These are phyloP conservation scores for Aegilops tauschii DNA, from an alignment of 176 grass and related monocot genomes.

Conservation along the genomic window DNA sequence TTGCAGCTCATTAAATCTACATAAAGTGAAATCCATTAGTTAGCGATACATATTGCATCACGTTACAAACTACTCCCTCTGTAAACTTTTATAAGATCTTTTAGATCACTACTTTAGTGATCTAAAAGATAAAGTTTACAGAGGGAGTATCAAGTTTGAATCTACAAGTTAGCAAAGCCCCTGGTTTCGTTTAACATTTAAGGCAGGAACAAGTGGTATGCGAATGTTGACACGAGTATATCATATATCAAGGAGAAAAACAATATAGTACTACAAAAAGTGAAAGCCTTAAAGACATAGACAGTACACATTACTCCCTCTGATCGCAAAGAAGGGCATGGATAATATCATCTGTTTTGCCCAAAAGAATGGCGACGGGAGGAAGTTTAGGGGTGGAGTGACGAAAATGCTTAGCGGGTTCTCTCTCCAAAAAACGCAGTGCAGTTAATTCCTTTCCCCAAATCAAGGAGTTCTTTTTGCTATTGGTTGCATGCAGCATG, in stretches of 20 bases:
- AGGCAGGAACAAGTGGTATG: background rate
- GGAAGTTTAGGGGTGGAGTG: background rate
- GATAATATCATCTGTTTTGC: background rate
- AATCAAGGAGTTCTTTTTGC: background rate
- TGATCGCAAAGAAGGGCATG: background rate
- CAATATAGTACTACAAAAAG: background rate
- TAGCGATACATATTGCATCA: background rate
- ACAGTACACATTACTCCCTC: background rate
- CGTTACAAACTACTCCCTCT: background rate
- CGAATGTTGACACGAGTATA: background rate
- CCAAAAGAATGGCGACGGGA: background rate
- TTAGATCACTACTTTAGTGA: no score
- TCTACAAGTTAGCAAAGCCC: background rate
- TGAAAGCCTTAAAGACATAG: background rate
- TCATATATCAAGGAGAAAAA: background rate
- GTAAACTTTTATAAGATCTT: no score
- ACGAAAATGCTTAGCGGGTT: background rate
- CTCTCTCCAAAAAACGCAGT: background rate
- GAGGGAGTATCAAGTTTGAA: background rate
- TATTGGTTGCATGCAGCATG: no score
- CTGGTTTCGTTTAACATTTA: background rate
- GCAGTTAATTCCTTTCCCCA: background rate
- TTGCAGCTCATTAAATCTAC: constrained; percentile 29
- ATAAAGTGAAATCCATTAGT: background rate
- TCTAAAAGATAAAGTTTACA: no score